Evolutionary conservation across 2,329 filamentous ascomycete species (phyloP), one percentile per base, ranked within the genome.

Genomic region (Chaetomium sp.): DNA sequence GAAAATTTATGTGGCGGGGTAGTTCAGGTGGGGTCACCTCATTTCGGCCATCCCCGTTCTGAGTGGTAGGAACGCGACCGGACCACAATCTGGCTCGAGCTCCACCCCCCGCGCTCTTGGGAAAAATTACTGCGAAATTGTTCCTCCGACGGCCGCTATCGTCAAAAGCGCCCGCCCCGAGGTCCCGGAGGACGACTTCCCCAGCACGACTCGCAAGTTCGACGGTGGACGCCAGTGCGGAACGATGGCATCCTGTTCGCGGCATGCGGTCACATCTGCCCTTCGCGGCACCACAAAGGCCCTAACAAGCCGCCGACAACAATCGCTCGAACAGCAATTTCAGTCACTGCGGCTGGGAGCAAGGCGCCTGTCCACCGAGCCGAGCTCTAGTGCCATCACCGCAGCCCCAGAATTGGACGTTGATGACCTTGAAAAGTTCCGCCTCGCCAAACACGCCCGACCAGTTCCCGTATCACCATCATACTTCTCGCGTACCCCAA

Each of bases 401-500:
- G 60, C 63, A 12, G 63, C 63, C 37, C 40, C 50, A 11, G 60
- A 59, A 11, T 44, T 61, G 38, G 56, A 62, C 40, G 32, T 60
- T 34, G 43, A 63, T 11, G 61, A 67, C 0, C 68, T 71, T 0
- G 68, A 67, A 9, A 67, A 66, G 44, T 14, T 53, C 56, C 10
- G 32, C n/a, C 11, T 54, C 6, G 61, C 72, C 34, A 61, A 65
- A 33, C 79, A 82, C 61, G 85, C 88, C 52, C 89, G 94, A 62
- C 77, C 95, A 27, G 76, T 96, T 38, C 94, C 94, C 19, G 79
- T 80, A 33, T 96, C 91, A 38, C 86, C 89, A 2, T 94, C 92
- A n/a, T 99, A 99, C 74, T 99, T 97, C 76, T 91, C 90, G 52
- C 87, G 87, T 52, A 86, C 86, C 59, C 88, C 91, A 1, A 78